A percentile compares a stretch with the other conserved stretches of the same genome.
Conservation (phyloP, 2,329 filamentous ascomycete species). For the Apiospora marii region DNA sequence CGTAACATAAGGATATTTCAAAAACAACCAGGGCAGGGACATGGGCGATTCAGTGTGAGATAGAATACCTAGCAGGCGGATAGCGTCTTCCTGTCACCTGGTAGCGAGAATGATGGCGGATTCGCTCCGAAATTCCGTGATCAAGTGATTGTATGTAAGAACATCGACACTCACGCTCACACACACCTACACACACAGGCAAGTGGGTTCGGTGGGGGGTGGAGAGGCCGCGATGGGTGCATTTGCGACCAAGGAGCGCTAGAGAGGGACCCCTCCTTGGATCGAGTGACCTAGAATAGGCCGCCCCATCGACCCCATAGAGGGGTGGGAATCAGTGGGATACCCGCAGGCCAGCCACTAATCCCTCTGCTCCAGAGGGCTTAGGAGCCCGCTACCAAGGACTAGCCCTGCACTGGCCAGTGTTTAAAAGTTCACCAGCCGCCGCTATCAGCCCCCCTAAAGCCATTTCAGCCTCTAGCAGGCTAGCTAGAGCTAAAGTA, state of each 20-base stretch:
- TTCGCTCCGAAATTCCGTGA: conserved; percentile 16
- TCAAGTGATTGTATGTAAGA: conserved; percentile 14
- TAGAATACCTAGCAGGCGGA: conserved; percentile 10
- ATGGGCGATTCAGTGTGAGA: conserved; percentile 15
- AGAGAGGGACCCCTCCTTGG: conserved; percentile 11
- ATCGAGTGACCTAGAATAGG: conserved; percentile 1
- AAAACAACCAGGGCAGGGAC: conserved; percentile 1
- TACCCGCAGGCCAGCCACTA: conserved; percentile 7
- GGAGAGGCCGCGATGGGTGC: conserved; percentile 7
- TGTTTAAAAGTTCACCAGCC: conserved; percentile 1
- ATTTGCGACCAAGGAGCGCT: neutral
- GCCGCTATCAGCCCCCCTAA: conserved; percentile 11
- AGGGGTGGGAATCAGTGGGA: neutral
- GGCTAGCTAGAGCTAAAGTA: conserved; percentile 1
- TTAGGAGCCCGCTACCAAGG: neutral
- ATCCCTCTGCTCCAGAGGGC: neutral
- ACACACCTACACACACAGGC: neutral
- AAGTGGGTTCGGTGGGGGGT: conserved; percentile 16
- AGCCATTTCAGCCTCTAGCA: conserved; percentile 11
- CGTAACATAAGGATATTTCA: conserved; percentile 12
- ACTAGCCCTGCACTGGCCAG: conserved; percentile 18
- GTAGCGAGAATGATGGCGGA: neutral
- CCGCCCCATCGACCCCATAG: neutral
- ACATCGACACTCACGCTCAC: neutral
- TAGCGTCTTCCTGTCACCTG: conserved; percentile 8